phyloP scores from a whole-genome alignment of 78 protist species.

The Planoprotostelium fungivorum region DNA sequence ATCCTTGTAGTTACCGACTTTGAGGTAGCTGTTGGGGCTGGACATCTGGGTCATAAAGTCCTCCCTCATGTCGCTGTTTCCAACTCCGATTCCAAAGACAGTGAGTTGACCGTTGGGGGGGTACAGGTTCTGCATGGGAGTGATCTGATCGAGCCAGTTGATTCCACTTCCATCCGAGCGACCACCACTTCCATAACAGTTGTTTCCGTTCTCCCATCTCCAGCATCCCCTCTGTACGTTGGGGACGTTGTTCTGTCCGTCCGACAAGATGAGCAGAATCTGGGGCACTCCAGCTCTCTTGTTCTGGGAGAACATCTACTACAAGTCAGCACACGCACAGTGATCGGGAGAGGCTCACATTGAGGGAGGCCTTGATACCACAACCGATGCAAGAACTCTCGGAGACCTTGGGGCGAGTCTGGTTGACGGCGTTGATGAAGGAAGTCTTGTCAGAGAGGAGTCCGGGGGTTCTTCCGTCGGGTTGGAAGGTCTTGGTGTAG shows the following conservation, averaged over 20 bases:
- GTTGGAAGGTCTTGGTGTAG: not conserved
- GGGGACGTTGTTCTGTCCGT: not conserved
- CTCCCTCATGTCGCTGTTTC: not conserved
- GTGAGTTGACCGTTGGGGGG: not conserved
- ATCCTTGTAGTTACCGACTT: not conserved
- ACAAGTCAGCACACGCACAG: not conserved
- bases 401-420: not conserved
- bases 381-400: not conserved
- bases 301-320: not conserved
- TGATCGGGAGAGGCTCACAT: not conserved
- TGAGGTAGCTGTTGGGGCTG: not conserved
- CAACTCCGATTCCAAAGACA: not conserved
- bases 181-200: not conserved
- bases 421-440: not conserved
- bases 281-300: not conserved
- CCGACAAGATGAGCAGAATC: not conserved
- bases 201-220: not conserved
- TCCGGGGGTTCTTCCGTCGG: not conserved
- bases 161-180: not conserved
- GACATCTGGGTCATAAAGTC: not conserved
- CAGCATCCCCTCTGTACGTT: not conserved
- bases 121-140: not conserved
- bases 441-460: not conserved
- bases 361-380: not conserved
- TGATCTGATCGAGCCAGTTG: not conserved